Percentiles rank a stretch among this genome's conserved stretches.
phyloP scores from a whole-genome alignment of 2,329 filamentous ascomycete genomes.

The Monilinia vaccinii-corymbosi region DNA sequence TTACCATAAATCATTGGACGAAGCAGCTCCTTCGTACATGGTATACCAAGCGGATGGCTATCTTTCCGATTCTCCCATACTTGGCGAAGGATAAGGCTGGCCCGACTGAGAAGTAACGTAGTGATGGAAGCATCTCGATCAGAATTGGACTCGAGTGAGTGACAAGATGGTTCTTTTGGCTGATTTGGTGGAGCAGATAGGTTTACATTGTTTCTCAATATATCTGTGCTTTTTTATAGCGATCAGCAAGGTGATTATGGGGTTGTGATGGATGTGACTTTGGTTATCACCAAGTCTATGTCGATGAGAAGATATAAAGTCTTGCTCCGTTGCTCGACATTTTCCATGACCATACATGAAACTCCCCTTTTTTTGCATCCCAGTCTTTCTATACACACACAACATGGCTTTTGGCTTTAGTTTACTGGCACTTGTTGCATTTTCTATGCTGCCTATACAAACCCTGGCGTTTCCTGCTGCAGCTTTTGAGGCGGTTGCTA shows the following conservation, averaged over 20 bases:
- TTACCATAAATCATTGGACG: not conserved
- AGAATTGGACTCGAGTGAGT: not conserved
- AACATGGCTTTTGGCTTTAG: not conserved
- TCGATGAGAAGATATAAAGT: not conserved
- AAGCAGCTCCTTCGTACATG: not conserved
- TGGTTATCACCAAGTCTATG: not conserved
- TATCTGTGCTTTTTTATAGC: not conserved
- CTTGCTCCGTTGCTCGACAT: not conserved
- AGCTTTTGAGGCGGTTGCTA: conserved; percentile 9
- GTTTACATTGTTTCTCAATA: not conserved
- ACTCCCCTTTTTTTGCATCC: not conserved
- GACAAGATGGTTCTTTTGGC: not conserved
- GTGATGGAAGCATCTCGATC: not conserved
- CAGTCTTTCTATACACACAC: not conserved
- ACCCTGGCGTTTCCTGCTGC: not conserved
- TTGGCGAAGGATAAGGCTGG: not conserved
- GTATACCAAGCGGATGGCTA: not conserved
- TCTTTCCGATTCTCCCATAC: not conserved
- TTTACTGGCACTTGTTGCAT: not conserved
- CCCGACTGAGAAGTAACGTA: not conserved
- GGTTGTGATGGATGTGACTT: not conserved
- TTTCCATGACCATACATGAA: not conserved
- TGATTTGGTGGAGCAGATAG: not conserved
- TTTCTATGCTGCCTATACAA: not conserved
- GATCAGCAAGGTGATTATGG: not conserved